A percentile compares a stretch with the other conserved stretches of the same genome.
phyloP scores from a whole-genome alignment of 2,329 filamentous ascomycete genomes.

The Verticillium longisporum region DNA sequence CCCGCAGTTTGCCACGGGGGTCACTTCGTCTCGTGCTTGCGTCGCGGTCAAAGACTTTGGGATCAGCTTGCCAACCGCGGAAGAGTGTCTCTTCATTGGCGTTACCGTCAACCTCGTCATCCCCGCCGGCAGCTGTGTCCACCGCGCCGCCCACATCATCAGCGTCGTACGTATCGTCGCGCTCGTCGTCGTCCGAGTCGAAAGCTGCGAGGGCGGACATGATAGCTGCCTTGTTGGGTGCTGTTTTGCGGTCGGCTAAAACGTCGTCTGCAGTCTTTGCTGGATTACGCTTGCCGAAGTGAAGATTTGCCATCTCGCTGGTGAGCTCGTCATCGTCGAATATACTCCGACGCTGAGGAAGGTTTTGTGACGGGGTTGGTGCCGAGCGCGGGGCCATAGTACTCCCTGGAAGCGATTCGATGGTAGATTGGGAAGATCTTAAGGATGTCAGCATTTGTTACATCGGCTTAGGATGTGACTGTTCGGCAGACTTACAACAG shows the following conservation, averaged over 20 bases:
- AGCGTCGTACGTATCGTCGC: constrained; percentile 93
- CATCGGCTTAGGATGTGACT: not conserved
- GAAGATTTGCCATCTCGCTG: constrained; percentile 59
- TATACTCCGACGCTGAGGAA: constrained; percentile 60
- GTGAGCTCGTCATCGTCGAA: constrained; percentile 80
- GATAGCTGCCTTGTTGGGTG: constrained; percentile 77
- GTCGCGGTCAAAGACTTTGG: constrained; percentile 65
- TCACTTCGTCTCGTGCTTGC: constrained; percentile 60
- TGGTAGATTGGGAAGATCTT: constrained; percentile 15
- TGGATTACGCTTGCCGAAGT: constrained; percentile 67
- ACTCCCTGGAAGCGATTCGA: constrained; percentile 10
- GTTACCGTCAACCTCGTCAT: constrained; percentile 40
- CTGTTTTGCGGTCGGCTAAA: constrained; percentile 55
- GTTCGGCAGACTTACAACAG: constrained; percentile 41
- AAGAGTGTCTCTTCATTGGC: constrained; percentile 67
- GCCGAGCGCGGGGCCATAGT: constrained; percentile 54
- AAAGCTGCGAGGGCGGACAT: constrained; percentile 82
- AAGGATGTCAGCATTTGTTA: constrained; percentile 13
- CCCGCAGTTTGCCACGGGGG: constrained; percentile 56
- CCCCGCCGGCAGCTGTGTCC: constrained; percentile 56
- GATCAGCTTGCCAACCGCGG: constrained; percentile 58
- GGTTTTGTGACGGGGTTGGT: constrained; percentile 32
- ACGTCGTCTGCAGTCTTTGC: constrained; percentile 63
- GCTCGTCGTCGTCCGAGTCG: constrained; percentile 90
- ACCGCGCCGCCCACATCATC: constrained; percentile 88